phyloP scores from a whole-genome alignment of 768 basidiomycete species.

The Lentinula edodes region DNA sequence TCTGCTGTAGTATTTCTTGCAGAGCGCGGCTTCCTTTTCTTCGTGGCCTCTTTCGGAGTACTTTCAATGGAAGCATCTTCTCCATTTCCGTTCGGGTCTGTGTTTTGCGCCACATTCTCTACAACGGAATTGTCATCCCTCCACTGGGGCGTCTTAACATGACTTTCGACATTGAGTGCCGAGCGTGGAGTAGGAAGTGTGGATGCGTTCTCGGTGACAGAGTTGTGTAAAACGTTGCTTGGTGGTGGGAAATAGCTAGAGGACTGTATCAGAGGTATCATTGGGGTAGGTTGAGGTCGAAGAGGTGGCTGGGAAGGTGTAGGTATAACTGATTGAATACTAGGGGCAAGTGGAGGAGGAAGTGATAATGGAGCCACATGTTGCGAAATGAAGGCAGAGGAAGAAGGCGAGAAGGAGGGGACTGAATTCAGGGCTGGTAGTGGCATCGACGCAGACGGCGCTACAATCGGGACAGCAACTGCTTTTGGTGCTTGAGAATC shows the following conservation, averaged over 20 bases:
- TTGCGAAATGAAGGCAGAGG: neutral
- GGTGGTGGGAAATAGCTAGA: neutral
- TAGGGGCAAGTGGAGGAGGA: neutral
- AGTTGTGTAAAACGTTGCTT: neutral
- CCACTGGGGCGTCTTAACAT: neutral
- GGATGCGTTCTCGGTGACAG: neutral
- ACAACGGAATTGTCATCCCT: neutral
- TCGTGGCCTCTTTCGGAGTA: neutral
- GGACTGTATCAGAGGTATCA: conserved; percentile 5
- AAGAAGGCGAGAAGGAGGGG: neutral
- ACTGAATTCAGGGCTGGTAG: neutral
- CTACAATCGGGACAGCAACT: neutral
- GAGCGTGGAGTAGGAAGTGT: neutral
- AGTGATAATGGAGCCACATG: neutral
- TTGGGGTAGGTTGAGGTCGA: neutral
- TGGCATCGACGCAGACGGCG: neutral
- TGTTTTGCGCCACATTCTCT: neutral
- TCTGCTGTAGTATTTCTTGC: neutral
- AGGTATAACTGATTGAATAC: neutral
- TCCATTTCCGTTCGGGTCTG: neutral
- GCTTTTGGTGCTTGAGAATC: neutral
- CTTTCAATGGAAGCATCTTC: neutral
- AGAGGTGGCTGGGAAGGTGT: conserved; percentile 9
- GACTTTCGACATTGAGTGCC: neutral
- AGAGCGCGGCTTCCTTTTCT: neutral